These are phyloP conservation scores for Tolypocladium ophioglossoides DNA, from an alignment of 2,329 filamentous ascomycete genomes.

Conservation along the genomic window DNA sequence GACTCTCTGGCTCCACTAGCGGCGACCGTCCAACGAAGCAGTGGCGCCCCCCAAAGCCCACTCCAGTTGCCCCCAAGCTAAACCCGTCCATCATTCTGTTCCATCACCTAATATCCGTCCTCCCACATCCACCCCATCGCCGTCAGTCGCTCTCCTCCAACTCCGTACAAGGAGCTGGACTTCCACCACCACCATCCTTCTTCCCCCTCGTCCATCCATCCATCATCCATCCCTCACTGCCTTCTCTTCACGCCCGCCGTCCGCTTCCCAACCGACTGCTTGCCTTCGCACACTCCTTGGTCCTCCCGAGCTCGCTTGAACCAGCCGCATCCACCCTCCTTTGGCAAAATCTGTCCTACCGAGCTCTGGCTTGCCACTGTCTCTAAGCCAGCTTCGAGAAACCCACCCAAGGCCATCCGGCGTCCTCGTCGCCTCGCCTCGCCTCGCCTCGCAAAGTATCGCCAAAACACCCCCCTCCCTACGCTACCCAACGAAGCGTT, in stretches of 20 bases:
- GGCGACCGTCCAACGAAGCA: background rate
- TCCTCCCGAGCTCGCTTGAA: constrained; percentile 19
- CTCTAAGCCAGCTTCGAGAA: constrained; percentile 7
- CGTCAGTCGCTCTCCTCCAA: constrained; percentile 9
- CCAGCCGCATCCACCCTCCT: constrained; percentile 23
- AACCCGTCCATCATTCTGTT: background rate
- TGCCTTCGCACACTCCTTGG: constrained; percentile 27
- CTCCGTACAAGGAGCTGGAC: constrained; percentile 19
- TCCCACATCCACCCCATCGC: constrained; percentile 9
- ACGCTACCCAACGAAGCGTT: constrained; percentile 7
- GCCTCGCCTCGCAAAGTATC: background rate
- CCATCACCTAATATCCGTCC: constrained; percentile 13
- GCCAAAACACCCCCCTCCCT: constrained; percentile 5
- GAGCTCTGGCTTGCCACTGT: constrained; percentile 9
- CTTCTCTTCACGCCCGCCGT: constrained; percentile 29
- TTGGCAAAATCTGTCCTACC: constrained; percentile 22
- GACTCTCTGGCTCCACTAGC: background rate
- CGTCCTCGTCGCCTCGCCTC: background rate
- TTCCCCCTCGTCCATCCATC: constrained; percentile 19
- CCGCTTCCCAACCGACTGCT: constrained; percentile 22
- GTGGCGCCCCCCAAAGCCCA: constrained; percentile 1
- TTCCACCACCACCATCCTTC: constrained; percentile 8
- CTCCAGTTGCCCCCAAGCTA: constrained; percentile 1
- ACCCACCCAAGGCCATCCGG: background rate
- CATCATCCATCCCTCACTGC: constrained; percentile 30